phyloP scores from a whole-genome alignment of 2,329 filamentous ascomycete species.

The Sarocladium brachiariae region DNA sequence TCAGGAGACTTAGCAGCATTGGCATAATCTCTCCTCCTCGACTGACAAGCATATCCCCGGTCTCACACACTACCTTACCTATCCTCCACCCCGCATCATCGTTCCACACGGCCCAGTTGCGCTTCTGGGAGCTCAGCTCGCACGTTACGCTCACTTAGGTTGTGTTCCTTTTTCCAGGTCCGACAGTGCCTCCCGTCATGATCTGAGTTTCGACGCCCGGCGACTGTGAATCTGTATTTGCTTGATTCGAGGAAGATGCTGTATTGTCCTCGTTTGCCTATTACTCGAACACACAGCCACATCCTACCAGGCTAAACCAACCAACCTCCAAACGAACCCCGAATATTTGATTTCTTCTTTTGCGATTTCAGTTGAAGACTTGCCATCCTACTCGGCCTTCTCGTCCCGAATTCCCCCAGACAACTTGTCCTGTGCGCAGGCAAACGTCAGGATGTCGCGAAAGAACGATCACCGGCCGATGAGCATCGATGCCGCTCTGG shows the following conservation, averaged over 20 bases:
- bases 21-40: no score
- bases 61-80: no score
- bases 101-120: not conserved
- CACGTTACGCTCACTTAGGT: not conserved
- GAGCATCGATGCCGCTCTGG: constrained; percentile 70
- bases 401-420: no score
- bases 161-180: no score
- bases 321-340: not conserved
- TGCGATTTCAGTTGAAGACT: no score
- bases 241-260: constrained; percentile 4
- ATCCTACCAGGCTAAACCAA: constrained; percentile 3
- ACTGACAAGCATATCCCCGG: no score
- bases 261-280: not conserved
- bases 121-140: not conserved
- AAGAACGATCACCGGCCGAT: constrained; percentile 39
- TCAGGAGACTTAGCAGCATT: no score
- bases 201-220: not conserved
- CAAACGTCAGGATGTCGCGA: constrained; percentile 24
- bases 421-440: not conserved
- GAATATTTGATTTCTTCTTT: no score
- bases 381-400: not conserved
- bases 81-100: constrained; percentile 6
- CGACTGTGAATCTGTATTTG: not conserved
- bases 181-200: not conserved
- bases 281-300: not conserved